Evolutionary conservation across 208 protist genomes (phyloP), one percentile per base, ranked within the genome.

Genomic region (Leishmania tropica): DNA sequence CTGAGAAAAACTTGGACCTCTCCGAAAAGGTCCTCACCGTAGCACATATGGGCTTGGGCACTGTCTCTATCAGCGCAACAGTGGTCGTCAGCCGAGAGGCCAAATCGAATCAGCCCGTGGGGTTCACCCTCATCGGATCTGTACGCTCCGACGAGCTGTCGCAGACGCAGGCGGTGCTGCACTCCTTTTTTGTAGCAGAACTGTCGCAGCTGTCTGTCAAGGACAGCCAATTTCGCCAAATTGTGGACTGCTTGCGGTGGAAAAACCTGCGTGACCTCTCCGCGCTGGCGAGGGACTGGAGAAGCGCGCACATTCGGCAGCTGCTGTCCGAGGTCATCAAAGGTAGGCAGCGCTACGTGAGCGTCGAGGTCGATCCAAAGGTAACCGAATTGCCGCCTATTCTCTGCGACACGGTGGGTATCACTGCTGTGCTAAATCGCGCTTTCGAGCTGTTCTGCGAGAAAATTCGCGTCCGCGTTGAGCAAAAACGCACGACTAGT

Each of bases 401-500:
- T 24, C 72, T 90, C 58, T 93, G 91, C 74, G 89, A 95, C 67
- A 78, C 81, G n/a, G 68, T 79, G 15, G 88, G 85, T 15, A 81
- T 92, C 42, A 83, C 83, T 11, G 62, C 89, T 7, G 83, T 88
- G 37, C 67, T 92, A 40, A 87, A 87, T 17, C 81, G 84, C 75
- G 62, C 84, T 3, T 89, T 87, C 67, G 84, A 92, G 75, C 83
- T 94, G 17, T 87, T 92, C 79, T 62, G 80, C 77, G 85, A 83
- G 7, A 93, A 92, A 65, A 83, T 93, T n/a, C 80, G 86, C 71
- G 86, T 94, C 76, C 87, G 87, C n/a, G 89, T 94, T 15, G 87
- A 88, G 53, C 79, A 87, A 51, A 89, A 92, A 71, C 88, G 86
- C 47, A 88, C 83, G 31, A 93, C 89, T 4, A 89, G 91, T 60